Percentiles rank a stretch among this genome's conserved stretches.
Conservation (phyloP, 768 basidiomycete species). For the Gautieria morchelliformis region DNA sequence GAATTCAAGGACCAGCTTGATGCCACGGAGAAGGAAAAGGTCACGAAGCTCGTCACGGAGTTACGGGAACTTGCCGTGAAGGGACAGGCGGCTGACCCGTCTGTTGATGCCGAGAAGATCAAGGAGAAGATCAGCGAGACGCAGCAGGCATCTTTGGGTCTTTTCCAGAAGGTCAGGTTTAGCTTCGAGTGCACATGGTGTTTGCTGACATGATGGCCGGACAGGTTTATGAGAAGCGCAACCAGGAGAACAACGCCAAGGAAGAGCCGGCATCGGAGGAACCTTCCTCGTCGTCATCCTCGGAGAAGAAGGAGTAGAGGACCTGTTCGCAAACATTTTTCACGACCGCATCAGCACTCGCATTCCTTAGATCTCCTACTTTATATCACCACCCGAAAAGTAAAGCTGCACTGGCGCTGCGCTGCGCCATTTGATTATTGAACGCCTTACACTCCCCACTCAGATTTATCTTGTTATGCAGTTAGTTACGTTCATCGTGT, state of each 20-base stretch:
- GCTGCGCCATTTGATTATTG: not conserved
- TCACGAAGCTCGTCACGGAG: conserved; percentile 75
- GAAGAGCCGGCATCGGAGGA: conserved; percentile 28
- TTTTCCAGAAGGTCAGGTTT: conserved; percentile 80
- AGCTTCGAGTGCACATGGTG: not conserved
- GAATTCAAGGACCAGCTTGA: conserved; percentile 99
- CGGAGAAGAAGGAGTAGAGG: conserved; percentile 77
- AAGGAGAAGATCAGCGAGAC: conserved; percentile 90
- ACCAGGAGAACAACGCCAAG: conserved; percentile 52
- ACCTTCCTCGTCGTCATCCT: conserved; percentile 28
- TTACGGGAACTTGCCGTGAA: conserved; percentile 83
- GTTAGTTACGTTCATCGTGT: not conserved
- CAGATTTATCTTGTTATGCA: not conserved
- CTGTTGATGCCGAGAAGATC: conserved; percentile 76
- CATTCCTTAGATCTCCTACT: not conserved
- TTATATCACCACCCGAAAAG: conserved; percentile 9
- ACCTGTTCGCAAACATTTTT: not conserved
- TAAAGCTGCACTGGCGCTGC: not conserved
- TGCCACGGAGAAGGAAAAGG: conserved; percentile 86
- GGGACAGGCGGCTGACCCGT: conserved; percentile 79
- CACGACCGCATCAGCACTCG: not conserved
- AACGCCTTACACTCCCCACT: conserved; percentile 8
- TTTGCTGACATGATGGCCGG: not conserved
- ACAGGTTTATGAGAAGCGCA: conserved; percentile 82
- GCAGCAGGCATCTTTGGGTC: conserved; percentile 87